These are phyloP conservation scores for Hamamelis virginiana DNA, from an alignment of 164 flowering plant genomes.

Conservation along the genomic window DNA sequence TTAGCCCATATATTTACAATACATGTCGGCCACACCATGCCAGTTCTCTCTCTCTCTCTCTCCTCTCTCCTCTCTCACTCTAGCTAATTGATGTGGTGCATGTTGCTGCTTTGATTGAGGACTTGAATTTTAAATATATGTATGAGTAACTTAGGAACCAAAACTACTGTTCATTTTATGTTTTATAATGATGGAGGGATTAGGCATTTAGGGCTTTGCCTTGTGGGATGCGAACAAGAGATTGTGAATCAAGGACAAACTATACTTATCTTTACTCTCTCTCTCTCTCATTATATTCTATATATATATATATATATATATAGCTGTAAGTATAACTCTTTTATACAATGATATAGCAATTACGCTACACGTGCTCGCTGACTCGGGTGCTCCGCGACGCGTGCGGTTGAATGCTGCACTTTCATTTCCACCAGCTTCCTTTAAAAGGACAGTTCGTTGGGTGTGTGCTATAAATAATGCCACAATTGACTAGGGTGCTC, in stretches of 20 bases:
- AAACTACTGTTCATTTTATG: neutral
- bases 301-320: too few relatives aligned
- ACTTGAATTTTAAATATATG: too few relatives aligned
- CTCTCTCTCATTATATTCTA: too few relatives aligned
- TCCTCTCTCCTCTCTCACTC: too few relatives aligned
- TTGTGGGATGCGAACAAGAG: constrained; percentile 11
- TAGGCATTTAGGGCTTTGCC: constrained; percentile 12
- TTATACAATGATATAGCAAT: constrained; percentile 16
- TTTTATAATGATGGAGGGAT: constrained; percentile 9
- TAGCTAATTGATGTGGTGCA: neutral
- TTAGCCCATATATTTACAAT: constrained; percentile 8
- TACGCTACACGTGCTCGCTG: constrained; percentile 23
- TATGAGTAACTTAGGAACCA: constrained; percentile 6
- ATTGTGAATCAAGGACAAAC: constrained; percentile 20
- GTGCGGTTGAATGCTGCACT: constrained; percentile 14
- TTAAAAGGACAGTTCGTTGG: too few relatives aligned
- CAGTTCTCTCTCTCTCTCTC: too few relatives aligned
- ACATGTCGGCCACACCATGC: constrained; percentile 22
- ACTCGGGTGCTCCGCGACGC: constrained; percentile 3
- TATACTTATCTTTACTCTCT: neutral
- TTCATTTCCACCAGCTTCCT: too few relatives aligned
- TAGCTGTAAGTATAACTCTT: too few relatives aligned
- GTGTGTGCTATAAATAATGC: too few relatives aligned
- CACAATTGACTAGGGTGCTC: too few relatives aligned
- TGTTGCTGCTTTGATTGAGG: constrained; percentile 14